Evolutionary conservation across 2,329 filamentous ascomycete species (phyloP), one percentile per base, ranked within the genome.

Genomic region (Colletotrichum liaoningense): DNA sequence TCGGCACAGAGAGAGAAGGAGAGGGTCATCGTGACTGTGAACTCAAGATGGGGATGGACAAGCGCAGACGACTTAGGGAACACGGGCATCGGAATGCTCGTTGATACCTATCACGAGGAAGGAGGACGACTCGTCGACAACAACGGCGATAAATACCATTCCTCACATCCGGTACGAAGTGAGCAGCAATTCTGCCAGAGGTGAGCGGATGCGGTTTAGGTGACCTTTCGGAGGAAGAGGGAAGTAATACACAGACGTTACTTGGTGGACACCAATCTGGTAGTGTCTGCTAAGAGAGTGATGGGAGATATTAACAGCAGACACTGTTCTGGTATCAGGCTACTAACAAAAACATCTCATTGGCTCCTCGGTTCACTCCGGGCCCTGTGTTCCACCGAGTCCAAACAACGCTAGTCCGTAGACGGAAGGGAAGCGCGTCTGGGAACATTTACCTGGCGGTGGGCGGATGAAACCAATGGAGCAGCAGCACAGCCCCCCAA

Each of bases 381-480:
- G 35, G 52, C 30, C 30, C 14, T 26, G 22, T 57, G 52, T 26
- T 49, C 42, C n/a, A 54, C 58, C 24, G 42, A 33, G 63, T 38
- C 38, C 52, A n/a, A 14, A 35, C 2, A 7, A n/a, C 19, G 3
- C 72, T 74, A 74, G 56, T 16, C 69, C 58, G 9, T 4, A 67
- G 67, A 42, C 24, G 38, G 72, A 52, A 58, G 62, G 54, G 52
- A 35, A 38, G 52, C 57, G 24, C 46, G 52, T 64, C 42, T 52
- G 24, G 55, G 69, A 66, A 19, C 28, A 72, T 30, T 58, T 52
- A 7, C 26, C 33, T 26, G 12, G 35, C n/a, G 42, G n/a, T 14
- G 49, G 35, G 60, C 67, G 46, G 42, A 56, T 72, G 72, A 74
- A 74, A 74, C 68, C 72, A 74, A 57, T 63, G 49, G 56, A 67